Percentiles rank a stretch among this genome's conserved stretches.
phyloP scores from a whole-genome alignment of 345 rosid genomes.

The Euphorbia tirucalli region DNA sequence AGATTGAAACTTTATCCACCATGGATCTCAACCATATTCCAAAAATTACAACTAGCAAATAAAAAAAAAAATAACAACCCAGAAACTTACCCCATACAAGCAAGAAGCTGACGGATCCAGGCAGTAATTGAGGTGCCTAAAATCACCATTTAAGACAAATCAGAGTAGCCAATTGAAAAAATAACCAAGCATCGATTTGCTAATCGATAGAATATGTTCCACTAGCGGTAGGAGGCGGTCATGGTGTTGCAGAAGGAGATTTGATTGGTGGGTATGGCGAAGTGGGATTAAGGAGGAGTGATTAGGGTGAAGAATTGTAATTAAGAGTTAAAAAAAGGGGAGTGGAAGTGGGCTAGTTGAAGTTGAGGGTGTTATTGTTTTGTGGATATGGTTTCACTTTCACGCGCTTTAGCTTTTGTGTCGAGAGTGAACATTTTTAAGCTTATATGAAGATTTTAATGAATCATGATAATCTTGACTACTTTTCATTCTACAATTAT shows the following conservation, averaged over 20 bases:
- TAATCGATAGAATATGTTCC: no score
- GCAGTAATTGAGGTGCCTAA: constrained; percentile 28
- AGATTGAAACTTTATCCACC: no score
- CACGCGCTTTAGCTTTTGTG: constrained; percentile 4
- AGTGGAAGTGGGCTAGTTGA: no score
- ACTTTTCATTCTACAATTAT: no score
- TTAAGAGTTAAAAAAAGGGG: no score
- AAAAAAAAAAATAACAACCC: no score
- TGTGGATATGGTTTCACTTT: not conserved
- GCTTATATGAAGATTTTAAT: no score
- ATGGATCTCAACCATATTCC: not conserved
- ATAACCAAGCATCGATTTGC: not conserved
- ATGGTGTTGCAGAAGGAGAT: not conserved
- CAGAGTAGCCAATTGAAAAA: not conserved
- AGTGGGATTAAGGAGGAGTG: not conserved
- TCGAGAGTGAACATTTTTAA: not conserved
- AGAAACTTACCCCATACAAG: constrained; percentile 52
- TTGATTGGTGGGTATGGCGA: not conserved
- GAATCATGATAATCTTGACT: no score
- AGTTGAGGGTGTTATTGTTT: not conserved
- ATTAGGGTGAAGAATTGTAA: not conserved
- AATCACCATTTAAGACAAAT: constrained; percentile 35
- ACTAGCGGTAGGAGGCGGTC: no score
- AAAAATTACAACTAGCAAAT: not conserved
- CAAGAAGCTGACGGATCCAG: constrained; percentile 54